These are phyloP conservation scores for Blastobotrys indianensis DNA, from an alignment of 1,139 yeast species.

Conservation along the genomic window DNA sequence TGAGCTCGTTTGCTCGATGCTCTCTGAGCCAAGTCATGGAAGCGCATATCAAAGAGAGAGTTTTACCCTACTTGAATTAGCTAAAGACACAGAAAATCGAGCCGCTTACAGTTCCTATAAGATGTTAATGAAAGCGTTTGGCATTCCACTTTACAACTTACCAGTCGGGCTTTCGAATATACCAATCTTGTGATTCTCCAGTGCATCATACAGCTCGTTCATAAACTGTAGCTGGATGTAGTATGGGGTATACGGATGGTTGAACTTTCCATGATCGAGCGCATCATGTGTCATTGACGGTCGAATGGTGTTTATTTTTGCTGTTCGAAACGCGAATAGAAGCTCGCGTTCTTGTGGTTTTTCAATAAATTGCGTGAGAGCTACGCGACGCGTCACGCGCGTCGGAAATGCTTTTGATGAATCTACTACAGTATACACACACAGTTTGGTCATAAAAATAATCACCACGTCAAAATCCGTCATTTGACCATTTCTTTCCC, in stretches of 20 bases:
- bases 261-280: slow-evolving; percentile 31
- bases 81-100: too few relatives aligned
- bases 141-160: slow-evolving; percentile 33
- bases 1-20: slow-evolving; percentile 38
- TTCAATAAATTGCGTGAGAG: too few relatives aligned
- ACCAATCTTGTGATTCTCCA: slow-evolving; percentile 62
- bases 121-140: background rate
- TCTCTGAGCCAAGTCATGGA: slow-evolving; percentile 81
- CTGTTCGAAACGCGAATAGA: too few relatives aligned
- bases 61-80: slow-evolving; percentile 52
- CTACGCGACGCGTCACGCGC: too few relatives aligned
- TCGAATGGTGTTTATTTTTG: too few relatives aligned
- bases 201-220: slow-evolving; percentile 62
- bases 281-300: background rate
- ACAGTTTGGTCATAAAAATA: background rate
- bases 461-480: slow-evolving; percentile 7
- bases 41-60: slow-evolving; percentile 79
- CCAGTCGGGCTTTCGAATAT: slow-evolving; percentile 95
- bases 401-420: too few relatives aligned
- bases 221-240: slow-evolving; percentile 71
- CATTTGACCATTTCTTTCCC: slow-evolving; percentile 6
- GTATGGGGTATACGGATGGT: slow-evolving; percentile 82
- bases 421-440: background rate
- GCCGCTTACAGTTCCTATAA: slow-evolving; percentile 21
- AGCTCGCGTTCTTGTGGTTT: too few relatives aligned